A percentile compares a stretch with the other conserved stretches of the same genome.
These are phyloP conservation scores for Calophaca sinica DNA, from an alignment of 306 rosid genomes.

Conservation along the genomic window DNA sequence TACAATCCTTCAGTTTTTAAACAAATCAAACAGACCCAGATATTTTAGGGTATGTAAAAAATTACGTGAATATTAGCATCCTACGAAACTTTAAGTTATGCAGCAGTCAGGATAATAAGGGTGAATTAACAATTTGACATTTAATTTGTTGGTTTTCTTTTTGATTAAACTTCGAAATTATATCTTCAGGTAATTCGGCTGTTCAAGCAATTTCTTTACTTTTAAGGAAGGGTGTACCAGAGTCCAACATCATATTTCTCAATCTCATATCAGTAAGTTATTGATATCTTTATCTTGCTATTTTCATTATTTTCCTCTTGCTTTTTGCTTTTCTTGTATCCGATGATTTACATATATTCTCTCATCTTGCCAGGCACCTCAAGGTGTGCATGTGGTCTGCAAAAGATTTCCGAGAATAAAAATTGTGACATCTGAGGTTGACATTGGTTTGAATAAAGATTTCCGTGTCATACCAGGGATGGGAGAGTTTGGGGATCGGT, in stretches of 20 bases:
- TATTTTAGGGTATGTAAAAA: not conserved
- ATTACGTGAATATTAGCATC: not conserved
- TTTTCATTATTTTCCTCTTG: not conserved
- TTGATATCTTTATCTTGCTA: not conserved
- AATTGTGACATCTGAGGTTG: constrained; percentile 97
- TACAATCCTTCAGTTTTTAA: not conserved
- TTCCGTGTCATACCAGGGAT: constrained; percentile 95
- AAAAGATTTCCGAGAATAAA: constrained; percentile 90
- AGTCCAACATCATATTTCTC: constrained; percentile 94
- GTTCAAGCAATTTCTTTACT: constrained; percentile 90
- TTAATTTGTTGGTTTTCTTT: constrained; percentile 22
- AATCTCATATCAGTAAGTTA: constrained; percentile 94
- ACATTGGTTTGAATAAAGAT: constrained; percentile 79
- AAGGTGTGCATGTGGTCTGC: constrained; percentile 90
- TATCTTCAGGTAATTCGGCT: constrained; percentile 83
- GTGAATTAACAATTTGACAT: constrained; percentile 1
- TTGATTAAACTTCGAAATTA: not conserved
- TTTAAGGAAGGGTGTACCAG: constrained; percentile 88
- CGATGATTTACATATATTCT: constrained; percentile 21
- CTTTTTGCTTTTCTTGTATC: constrained; percentile 30
- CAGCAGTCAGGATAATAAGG: not conserved
- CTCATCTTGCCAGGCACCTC: constrained; percentile 82
- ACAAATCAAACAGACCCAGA: not conserved
- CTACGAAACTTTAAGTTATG: not conserved
- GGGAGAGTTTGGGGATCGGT: constrained; percentile 99